phyloP scores from a whole-genome alignment of 768 basidiomycete genomes.

The Suillus lakei region DNA sequence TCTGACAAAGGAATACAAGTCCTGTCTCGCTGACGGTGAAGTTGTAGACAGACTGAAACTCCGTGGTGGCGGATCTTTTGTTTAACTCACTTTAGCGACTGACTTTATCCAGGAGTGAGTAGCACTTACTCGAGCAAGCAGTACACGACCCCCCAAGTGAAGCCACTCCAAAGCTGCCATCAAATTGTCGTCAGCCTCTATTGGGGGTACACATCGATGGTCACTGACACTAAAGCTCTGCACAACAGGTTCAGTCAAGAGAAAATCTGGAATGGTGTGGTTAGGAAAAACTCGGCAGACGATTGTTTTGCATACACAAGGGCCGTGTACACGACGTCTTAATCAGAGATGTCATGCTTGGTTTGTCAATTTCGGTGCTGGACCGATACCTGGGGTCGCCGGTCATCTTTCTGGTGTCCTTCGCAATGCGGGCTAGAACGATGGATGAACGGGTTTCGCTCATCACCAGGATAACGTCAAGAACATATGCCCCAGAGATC shows the following conservation, averaged over 20 bases:
- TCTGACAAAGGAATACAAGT: conserved; percentile 38
- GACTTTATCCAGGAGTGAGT: background rate
- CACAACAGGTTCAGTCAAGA: conserved; percentile 62
- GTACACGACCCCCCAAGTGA: conserved; percentile 76
- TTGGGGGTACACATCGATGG: background rate
- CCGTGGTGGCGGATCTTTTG: background rate
- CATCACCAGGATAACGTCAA: conserved; percentile 57
- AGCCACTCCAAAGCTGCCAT: conserved; percentile 61
- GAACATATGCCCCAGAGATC: conserved; percentile 50
- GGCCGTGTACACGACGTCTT: conserved; percentile 70
- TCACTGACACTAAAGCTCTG: conserved; percentile 64
- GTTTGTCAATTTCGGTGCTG: conserved; percentile 62
- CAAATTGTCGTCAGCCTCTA: background rate
- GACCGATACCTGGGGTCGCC: conserved; percentile 66
- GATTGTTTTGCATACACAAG: conserved; percentile 51
- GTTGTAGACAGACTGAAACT: conserved; percentile 7
- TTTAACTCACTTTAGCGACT: conserved; percentile 18
- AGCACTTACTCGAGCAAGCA: conserved; percentile 56
- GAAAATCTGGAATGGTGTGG: conserved; percentile 10
- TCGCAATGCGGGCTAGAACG: conserved; percentile 65
- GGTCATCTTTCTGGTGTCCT: conserved; percentile 62
- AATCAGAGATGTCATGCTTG: conserved; percentile 57
- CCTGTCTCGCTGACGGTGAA: conserved; percentile 1
- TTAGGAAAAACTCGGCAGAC: background rate
- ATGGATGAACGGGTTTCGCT: conserved; percentile 74